Base-by-base conservation (phyloP, 2,329 filamentous ascomycete species). In the Fusarium verrucosum region DNA sequence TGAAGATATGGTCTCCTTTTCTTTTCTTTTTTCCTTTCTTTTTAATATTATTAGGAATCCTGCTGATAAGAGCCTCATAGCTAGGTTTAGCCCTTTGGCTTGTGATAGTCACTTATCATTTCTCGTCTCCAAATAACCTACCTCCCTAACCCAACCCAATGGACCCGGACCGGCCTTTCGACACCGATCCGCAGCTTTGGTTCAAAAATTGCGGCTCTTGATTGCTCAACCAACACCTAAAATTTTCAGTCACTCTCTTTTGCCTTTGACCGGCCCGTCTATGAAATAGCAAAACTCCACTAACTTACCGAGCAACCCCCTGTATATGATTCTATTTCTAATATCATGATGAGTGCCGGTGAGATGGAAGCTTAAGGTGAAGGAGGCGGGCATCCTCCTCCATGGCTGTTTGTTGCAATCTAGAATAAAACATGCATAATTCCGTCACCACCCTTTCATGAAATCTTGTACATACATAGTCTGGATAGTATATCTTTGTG, bases 91-190 rank as follows among this genome's bases (percentile, higher is more conserved):
- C 23, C 22, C n/a, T 46, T 25, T 22, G 22, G 28, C 49, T 22
- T 19, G 17, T 28, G 22, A 43, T 20, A 19, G 28, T 30, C 30
- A 42, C 41, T 42, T 61, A 46, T 60, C 57, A 55, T 44, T 55
- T 55, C 25, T 46, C 25, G 52, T 58, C 53, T 60, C 43, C 47
- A 57, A 56, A 65, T 50, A n/a, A n/a, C 33, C 58, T 35, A 41
- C 50, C 49, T 56, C 53, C 36, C 47, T 51, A 35, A 37, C 23
- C 42, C 53, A 52, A 45, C 32, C 28, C 40, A 58, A 50, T 50
- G 20, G 37, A 60, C 60, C n/a, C 53, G 59, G 50, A 57, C 68
- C 65, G 65, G 66, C 47, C 46, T 56, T n/a, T 54, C 42, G 52
- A 45, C 62, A 42, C 54, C 59, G 50, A 66, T 52, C 62, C 62